Evolutionary conservation across 805 yeast species (phyloP).

Genomic region (Blastobotrys parvus): DNA sequence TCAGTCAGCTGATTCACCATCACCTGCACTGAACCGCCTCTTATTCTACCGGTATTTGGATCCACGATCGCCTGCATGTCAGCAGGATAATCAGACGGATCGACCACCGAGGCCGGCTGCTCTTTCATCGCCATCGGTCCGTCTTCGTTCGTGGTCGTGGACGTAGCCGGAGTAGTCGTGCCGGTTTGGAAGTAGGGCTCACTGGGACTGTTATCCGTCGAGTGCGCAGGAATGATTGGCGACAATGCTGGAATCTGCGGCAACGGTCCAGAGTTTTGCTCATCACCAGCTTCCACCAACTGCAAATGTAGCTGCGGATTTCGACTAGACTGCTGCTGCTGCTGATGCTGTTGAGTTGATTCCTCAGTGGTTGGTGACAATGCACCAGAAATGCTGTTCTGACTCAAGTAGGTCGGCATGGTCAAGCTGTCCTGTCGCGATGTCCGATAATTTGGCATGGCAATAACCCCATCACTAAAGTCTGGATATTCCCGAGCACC

Average conservation of each 20-base stretch:
- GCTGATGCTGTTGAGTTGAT: slow-evolving; percentile 1
- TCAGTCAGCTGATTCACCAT: slow-evolving; percentile 24
- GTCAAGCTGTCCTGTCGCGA: neutral
- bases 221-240: slow-evolving; percentile 6
- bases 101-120: slow-evolving; percentile 1
- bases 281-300: neutral
- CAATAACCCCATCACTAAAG: slow-evolving; percentile 19
- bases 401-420: slow-evolving; percentile 1
- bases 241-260: slow-evolving; percentile 8
- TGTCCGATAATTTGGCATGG: slow-evolving; percentile 6
- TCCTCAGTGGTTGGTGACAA: neutral
- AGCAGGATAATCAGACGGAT: slow-evolving; percentile 1
- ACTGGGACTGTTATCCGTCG: neutral
- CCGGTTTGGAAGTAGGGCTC: slow-evolving; percentile 1
- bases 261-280: neutral
- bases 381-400: neutral
- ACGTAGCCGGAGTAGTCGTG: neutral
- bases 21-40: slow-evolving; percentile 29
- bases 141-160: neutral
- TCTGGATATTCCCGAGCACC: slow-evolving; percentile 22
- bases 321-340: neutral
- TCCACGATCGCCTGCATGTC: slow-evolving; percentile 9
- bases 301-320: neutral
- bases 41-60: slow-evolving; percentile 19
- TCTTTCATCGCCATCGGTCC: neutral